Conservation (phyloP, 2,329 filamentous ascomycete species). For the Coniochaeta pulveracea region DNA sequence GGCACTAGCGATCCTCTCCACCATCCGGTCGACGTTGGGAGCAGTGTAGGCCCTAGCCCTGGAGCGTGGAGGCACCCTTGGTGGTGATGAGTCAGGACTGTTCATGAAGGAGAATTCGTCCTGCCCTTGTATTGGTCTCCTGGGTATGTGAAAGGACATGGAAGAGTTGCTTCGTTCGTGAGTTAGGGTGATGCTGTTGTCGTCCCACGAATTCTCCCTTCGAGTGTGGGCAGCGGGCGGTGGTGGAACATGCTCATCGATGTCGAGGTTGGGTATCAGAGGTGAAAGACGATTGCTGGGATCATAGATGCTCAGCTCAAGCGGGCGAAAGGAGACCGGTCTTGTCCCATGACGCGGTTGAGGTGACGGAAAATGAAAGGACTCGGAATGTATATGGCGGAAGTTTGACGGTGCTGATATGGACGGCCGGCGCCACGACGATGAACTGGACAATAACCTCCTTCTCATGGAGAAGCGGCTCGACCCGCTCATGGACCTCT, state of each 20-base stretch:
- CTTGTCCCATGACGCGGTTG: conserved; percentile 17
- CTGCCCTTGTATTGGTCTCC: conserved; percentile 28
- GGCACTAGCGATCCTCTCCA: conserved; percentile 43
- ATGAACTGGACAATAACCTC: conserved; percentile 30
- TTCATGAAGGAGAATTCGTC: conserved; percentile 20
- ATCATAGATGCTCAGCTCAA: conserved; percentile 44
- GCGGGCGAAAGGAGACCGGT: conserved; percentile 34
- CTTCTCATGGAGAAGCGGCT: conserved; percentile 34
- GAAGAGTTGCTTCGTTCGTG: conserved; percentile 36
- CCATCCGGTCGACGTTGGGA: conserved; percentile 37
- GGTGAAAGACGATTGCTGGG: conserved; percentile 39
- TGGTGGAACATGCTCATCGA: conserved; percentile 22
- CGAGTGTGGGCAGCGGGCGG: conserved; percentile 26
- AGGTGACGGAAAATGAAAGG: conserved; percentile 24
- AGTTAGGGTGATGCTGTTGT: conserved; percentile 21
- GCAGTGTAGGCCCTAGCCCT: conserved; percentile 32
- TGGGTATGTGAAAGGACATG: conserved; percentile 44
- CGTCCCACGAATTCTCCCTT: conserved; percentile 17
- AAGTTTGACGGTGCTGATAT: conserved; percentile 52
- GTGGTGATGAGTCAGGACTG: conserved; percentile 19
- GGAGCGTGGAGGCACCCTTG: conserved; percentile 32
- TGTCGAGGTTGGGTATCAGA: conserved; percentile 39
- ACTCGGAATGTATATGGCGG: conserved; percentile 41
- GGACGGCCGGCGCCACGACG: conserved; percentile 37
- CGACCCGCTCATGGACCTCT: conserved; percentile 13